These are phyloP conservation scores for Hibiscus trionum DNA, from an alignment of 345 rosid genomes.

Conservation along the genomic window DNA sequence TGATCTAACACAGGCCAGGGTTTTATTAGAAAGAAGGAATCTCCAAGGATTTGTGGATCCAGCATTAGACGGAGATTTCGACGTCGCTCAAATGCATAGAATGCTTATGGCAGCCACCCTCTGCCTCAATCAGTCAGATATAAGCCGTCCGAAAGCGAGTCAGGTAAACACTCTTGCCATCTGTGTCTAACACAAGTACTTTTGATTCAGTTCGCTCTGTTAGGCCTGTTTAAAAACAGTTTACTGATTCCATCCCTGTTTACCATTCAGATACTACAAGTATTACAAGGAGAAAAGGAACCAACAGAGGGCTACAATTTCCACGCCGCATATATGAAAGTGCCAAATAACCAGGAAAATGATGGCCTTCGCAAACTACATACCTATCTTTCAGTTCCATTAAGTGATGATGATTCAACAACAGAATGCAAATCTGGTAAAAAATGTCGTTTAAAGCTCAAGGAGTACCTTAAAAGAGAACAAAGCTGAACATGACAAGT, in stretches of 20 bases:
- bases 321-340: not conserved
- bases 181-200: not conserved
- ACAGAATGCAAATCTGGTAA: not conserved
- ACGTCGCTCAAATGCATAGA: conserved; percentile 29
- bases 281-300: conserved; percentile 4
- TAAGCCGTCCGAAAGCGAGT: conserved; percentile 27
- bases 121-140: conserved; percentile 30
- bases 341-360: not conserved
- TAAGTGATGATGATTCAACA: not conserved
- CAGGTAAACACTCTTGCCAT: conserved; percentile 20
- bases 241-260: not conserved
- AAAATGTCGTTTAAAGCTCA: not conserved
- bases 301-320: not conserved
- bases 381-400: not conserved
- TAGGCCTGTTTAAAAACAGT: not conserved
- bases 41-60: conserved; percentile 29
- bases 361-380: not conserved
- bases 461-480: not conserved
- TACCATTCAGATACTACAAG: not conserved
- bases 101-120: conserved; percentile 38
- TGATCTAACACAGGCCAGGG: conserved; percentile 29
- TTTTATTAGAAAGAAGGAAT: conserved; percentile 28
- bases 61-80: conserved; percentile 18
- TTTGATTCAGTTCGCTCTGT: not conserved
- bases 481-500: not conserved